phyloP scores from a whole-genome alignment of 1,284 basidiomycete genomes.

The Kwoniella shivajii region DNA sequence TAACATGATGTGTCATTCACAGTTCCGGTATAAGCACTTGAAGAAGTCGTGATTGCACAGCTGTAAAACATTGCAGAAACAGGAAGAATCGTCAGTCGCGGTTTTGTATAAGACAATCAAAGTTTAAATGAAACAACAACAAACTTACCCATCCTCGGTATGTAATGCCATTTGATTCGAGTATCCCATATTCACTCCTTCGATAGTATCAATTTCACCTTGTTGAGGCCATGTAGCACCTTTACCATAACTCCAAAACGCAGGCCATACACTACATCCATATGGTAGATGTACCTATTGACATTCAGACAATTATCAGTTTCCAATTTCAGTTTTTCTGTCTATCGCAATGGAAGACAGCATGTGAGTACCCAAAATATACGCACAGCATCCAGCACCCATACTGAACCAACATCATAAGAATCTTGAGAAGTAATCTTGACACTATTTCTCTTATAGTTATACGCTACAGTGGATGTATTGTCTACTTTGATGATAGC shows the following conservation, averaged over 20 bases:
- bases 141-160: slow-evolving; percentile 53
- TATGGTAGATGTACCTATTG: slow-evolving; percentile 62
- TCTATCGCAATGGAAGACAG: too few species aligned
- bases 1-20: slow-evolving; percentile 40
- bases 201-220: slow-evolving; percentile 80
- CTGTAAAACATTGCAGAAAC: slow-evolving; percentile 19
- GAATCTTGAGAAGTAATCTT: slow-evolving; percentile 64
- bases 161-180: slow-evolving; percentile 80
- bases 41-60: slow-evolving; percentile 29
- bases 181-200: slow-evolving; percentile 73
- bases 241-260: slow-evolving; percentile 34
- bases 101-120: not conserved
- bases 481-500: slow-evolving; percentile 63
- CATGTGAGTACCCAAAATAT: not conserved
- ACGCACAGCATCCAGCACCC: slow-evolving; percentile 62
- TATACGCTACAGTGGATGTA: slow-evolving; percentile 53
- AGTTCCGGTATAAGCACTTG: slow-evolving; percentile 27
- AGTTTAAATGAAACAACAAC: not conserved
- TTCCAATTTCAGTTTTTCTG: too few species aligned
- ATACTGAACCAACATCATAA: slow-evolving; percentile 67
- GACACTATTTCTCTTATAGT: slow-evolving; percentile 70
- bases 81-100: not conserved
- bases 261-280: slow-evolving; percentile 43
- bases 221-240: slow-evolving; percentile 63
- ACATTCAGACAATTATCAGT: too few species aligned